A percentile compares a stretch with the other conserved stretches of the same genome.
phyloP scores from a whole-genome alignment of 768 basidiomycete genomes.

The Lentinula aciculospora region DNA sequence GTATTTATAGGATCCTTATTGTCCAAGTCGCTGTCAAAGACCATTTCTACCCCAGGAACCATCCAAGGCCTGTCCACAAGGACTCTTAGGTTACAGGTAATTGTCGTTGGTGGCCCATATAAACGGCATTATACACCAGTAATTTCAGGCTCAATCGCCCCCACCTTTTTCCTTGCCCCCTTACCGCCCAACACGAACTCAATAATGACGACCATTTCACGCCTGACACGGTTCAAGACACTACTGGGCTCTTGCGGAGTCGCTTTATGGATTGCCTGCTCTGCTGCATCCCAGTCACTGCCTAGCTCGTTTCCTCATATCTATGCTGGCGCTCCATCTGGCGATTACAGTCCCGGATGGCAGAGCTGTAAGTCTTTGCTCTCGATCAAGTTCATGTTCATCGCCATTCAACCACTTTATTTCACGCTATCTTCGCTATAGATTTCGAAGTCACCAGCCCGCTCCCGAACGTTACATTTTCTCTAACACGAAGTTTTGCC shows the following conservation, averaged over 20 bases:
- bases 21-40: not conserved
- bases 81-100: not conserved
- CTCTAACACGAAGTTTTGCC: constrained; percentile 45
- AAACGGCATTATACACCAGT: not conserved
- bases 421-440: constrained; percentile 16
- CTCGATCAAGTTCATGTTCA: not conserved
- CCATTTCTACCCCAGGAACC: not conserved
- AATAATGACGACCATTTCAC: not conserved
- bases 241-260: not conserved
- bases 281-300: not conserved
- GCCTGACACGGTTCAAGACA: not conserved
- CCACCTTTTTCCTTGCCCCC: not conserved
- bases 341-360: constrained; percentile 52
- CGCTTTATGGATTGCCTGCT: not conserved
- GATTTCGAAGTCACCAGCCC: constrained; percentile 58
- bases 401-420: not conserved
- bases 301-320: constrained; percentile 33
- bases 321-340: constrained; percentile 40
- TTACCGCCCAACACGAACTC: not conserved
- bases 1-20: constrained; percentile 4
- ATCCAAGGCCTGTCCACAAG: not conserved
- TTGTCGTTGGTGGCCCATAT: not conserved
- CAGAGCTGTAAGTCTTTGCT: constrained; percentile 44
- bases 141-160: not conserved
- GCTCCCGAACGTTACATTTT: constrained; percentile 51